Conservation (phyloP, 192 early-diverging fungal genomes). For the Radiomyces spectabilis region DNA sequence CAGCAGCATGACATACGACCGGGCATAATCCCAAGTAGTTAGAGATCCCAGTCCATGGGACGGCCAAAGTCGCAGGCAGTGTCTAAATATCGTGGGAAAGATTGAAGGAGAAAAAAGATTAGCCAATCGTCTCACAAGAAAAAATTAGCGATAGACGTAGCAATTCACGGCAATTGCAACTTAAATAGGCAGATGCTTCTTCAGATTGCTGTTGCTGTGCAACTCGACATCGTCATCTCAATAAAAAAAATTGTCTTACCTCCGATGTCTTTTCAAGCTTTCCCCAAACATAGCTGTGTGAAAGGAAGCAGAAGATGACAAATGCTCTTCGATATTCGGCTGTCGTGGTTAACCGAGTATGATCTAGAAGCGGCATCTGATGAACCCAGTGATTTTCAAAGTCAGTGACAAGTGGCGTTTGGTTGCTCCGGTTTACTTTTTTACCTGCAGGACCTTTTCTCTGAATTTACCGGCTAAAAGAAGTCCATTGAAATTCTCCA, state of each 20-base stretch:
- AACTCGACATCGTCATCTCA: too few relatives aligned
- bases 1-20: constrained; percentile 78
- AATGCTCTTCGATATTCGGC: constrained; percentile 85
- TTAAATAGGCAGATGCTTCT: too few relatives aligned
- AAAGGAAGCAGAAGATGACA: constrained; percentile 77
- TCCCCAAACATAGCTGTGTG: constrained; percentile 90
- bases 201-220: too few relatives aligned
- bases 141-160: too few relatives aligned
- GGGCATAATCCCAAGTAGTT: constrained; percentile 76
- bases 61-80: constrained; percentile 69
- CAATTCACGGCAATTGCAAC: too few relatives aligned
- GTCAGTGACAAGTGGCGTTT: background rate
- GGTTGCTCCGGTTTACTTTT: background rate
- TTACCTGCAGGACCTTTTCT: constrained; percentile 61
- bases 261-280: constrained; percentile 67
- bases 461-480: constrained; percentile 64
- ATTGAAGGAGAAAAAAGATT: too few relatives aligned
- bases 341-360: constrained; percentile 43
- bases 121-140: too few relatives aligned
- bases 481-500: constrained; percentile 71
- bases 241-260: constrained; percentile 31
- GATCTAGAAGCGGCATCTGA: constrained; percentile 73
- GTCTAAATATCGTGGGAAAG: constrained; percentile 33
- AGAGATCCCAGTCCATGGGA: constrained; percentile 76
- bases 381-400: constrained; percentile 4